Conservation (phyloP, 2,329 filamentous ascomycete genomes). For the Cryphonectria carpinicola region DNA sequence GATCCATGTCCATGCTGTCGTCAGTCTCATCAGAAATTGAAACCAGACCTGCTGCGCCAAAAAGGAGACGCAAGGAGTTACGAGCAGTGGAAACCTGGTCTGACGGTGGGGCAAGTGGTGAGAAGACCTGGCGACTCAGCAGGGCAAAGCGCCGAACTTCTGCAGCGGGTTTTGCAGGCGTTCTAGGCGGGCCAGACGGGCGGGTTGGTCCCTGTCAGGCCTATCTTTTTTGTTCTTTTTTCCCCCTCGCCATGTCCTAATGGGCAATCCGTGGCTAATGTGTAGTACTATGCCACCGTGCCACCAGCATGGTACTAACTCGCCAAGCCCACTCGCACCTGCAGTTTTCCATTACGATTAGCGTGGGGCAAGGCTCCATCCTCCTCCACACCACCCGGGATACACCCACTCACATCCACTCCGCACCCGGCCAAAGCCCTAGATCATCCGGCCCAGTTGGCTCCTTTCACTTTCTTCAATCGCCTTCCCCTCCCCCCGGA, state of each 20-base stretch:
- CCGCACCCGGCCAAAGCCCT: conserved; percentile 9
- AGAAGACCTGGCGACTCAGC: conserved; percentile 7
- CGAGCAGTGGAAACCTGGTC: conserved; percentile 5
- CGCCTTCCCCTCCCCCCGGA: conserved; percentile 15
- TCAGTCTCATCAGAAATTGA: background rate
- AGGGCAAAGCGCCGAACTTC: conserved; percentile 11
- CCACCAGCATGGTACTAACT: background rate
- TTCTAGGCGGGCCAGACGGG: background rate
- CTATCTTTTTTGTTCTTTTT: background rate
- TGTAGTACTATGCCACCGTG: background rate
- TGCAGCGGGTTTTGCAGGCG: background rate
- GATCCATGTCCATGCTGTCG: background rate
- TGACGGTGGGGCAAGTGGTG: conserved; percentile 7
- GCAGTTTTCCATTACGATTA: conserved; percentile 16
- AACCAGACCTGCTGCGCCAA: conserved; percentile 3
- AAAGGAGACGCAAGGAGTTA: conserved; percentile 12
- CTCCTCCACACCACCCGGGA: conserved; percentile 12
- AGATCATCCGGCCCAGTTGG: conserved; percentile 8
- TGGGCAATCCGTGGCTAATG: background rate
- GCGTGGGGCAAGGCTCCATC: conserved; percentile 15
- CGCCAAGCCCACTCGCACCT: conserved; percentile 9
- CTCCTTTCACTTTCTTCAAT: conserved; percentile 12
- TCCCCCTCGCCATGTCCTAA: background rate
- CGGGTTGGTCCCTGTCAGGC: conserved; percentile 2
- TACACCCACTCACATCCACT: conserved; percentile 7